These are phyloP conservation scores for Trichophyton equinum DNA, from an alignment of 2,329 filamentous ascomycete species.

Conservation along the genomic window DNA sequence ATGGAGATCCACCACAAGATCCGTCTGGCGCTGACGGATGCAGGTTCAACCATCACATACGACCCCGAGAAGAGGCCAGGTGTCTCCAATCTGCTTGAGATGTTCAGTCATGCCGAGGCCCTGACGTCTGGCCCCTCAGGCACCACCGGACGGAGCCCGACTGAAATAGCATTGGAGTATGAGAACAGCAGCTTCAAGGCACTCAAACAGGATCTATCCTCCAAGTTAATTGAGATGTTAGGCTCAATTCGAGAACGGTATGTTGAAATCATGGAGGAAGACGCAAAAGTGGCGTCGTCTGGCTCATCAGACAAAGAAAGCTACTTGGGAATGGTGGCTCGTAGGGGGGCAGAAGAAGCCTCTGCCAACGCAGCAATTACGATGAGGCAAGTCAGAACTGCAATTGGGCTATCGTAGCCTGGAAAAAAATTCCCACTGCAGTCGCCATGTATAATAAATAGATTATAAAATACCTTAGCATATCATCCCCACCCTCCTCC, in stretches of 20 bases:
- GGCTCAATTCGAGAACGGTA: slow-evolving; percentile 24
- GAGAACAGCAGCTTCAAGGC: slow-evolving; percentile 38
- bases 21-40: slow-evolving; percentile 64
- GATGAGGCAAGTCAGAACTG: slow-evolving; percentile 11
- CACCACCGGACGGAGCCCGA: slow-evolving; percentile 19
- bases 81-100: slow-evolving; percentile 73
- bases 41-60: slow-evolving; percentile 53
- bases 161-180: slow-evolving; percentile 38
- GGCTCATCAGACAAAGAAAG: neutral
- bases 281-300: neutral
- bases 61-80: slow-evolving; percentile 59
- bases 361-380: slow-evolving; percentile 12
- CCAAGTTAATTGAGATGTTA: slow-evolving; percentile 25
- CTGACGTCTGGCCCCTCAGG: slow-evolving; percentile 13
- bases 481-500: neutral
- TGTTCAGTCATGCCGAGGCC: slow-evolving; percentile 57
- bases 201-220: slow-evolving; percentile 53
- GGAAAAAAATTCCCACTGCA: neutral
- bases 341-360: slow-evolving; percentile 11
- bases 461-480: no score
- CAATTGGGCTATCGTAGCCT: slow-evolving; percentile 9
- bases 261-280: slow-evolving; percentile 11
- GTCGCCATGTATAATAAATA: neutral
- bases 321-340: slow-evolving; percentile 11
- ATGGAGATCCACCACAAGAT: slow-evolving; percentile 57